These are phyloP conservation scores for Sclerotinia subarctica DNA, from an alignment of 2,329 filamentous ascomycete species.

Conservation along the genomic window DNA sequence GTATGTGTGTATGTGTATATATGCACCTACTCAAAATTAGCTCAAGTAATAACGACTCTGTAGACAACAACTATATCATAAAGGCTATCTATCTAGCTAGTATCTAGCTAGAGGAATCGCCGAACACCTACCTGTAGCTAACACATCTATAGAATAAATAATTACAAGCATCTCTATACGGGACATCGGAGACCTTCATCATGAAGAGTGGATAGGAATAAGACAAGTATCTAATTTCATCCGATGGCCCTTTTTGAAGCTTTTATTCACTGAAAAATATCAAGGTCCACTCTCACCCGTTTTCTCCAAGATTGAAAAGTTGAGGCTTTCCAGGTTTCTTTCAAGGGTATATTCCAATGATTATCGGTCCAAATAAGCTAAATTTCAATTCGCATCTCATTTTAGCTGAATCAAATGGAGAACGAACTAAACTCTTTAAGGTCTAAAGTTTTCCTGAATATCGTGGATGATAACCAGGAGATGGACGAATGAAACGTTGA, in stretches of 20 bases:
- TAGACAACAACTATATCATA: not conserved
- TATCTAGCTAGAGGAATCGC: constrained; percentile 2
- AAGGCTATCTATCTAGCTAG: not conserved
- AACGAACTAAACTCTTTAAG: constrained; percentile 3
- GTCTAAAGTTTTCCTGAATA: constrained; percentile 12
- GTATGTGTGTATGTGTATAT: not conserved
- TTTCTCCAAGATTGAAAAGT: constrained; percentile 6
- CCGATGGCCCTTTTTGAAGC: not conserved
- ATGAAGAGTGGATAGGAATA: constrained; percentile 11
- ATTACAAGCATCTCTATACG: not conserved
- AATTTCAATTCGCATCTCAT: constrained; percentile 16
- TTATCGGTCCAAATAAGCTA: constrained; percentile 3
- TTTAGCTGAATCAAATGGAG: constrained; percentile 7
- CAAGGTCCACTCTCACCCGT: constrained; percentile 19
- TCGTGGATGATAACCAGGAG: constrained; percentile 1
- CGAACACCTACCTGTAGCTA: constrained; percentile 6
- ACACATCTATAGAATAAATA: not conserved
- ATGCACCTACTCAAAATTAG: not conserved
- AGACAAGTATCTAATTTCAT: not conserved
- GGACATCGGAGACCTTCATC: not conserved
- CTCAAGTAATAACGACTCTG: not conserved
- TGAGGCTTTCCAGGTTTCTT: constrained; percentile 9
- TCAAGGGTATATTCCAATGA: not conserved
- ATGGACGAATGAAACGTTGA: not conserved
- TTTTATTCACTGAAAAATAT: not conserved